Evolutionary conservation across 2,329 filamentous ascomycete species (phyloP).

Genomic region (Harringtonia aguacate): DNA sequence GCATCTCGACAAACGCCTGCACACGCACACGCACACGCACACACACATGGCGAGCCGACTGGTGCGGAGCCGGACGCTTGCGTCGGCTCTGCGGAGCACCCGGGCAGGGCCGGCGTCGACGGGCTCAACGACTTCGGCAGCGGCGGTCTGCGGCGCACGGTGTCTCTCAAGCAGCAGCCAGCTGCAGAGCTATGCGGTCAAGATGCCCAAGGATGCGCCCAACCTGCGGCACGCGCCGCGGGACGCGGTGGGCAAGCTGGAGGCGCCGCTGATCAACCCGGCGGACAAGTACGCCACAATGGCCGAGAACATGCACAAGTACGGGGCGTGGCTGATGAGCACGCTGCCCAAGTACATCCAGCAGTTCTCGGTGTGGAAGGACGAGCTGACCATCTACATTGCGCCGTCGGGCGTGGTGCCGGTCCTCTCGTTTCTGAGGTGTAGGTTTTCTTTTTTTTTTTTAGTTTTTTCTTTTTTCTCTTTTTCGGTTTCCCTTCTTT

Average conservation of each 20-base stretch:
- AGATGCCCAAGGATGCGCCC: constrained; percentile 47
- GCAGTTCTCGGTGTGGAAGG: constrained; percentile 99
- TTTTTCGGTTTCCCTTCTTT: neutral
- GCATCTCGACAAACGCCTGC: constrained; percentile 23
- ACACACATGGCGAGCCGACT: constrained; percentile 48
- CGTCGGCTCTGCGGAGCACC: constrained; percentile 43
- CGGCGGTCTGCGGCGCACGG: constrained; percentile 22
- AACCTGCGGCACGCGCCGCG: constrained; percentile 59
- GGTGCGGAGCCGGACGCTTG: constrained; percentile 43
- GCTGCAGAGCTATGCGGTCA: constrained; percentile 36
- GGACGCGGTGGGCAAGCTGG: constrained; percentile 50
- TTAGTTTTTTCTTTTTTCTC: neutral
- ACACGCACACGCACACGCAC: constrained; percentile 19
- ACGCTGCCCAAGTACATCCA: constrained; percentile 96
- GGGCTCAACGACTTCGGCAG: neutral
- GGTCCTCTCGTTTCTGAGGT: constrained; percentile 88
- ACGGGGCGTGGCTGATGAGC: constrained; percentile 93
- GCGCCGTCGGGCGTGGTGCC: constrained; percentile 80
- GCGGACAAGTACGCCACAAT: constrained; percentile 87
- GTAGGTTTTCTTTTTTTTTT: constrained; percentile 22
- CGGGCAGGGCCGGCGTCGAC: constrained; percentile 20
- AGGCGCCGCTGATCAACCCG: constrained; percentile 76
- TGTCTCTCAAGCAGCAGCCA: constrained; percentile 38
- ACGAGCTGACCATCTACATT: constrained; percentile 93
- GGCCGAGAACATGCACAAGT: constrained; percentile 79